Base-by-base conservation (phyloP, 345 rosid species). In the Boechera divaricarpa region DNA sequence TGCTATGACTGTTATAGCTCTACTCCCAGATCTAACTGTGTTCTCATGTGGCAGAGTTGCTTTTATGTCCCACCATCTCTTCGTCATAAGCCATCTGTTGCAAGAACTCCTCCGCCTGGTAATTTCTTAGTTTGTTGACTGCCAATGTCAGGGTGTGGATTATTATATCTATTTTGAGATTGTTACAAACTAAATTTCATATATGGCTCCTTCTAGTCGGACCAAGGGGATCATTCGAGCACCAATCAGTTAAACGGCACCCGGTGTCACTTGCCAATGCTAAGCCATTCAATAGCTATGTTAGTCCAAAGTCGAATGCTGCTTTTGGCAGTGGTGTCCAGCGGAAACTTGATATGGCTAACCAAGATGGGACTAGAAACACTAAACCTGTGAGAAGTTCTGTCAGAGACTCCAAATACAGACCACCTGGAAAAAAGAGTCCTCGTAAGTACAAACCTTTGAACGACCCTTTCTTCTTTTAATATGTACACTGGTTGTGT, bases 61-160 rank as follows among this genome's bases (percentile, higher is more conserved):
- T 89, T 81, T 63, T 92, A 91, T 82, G 86, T 91, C 77, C 97
- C 98, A 53, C 98, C 98, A 45, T 86, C 97, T 47, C 94, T 92
- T 55, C 94, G 96, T 45, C 76, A 89, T 52, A 88, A 85, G 81
- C 76, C 83, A 69, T 79, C 83, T 74, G 67, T 81, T 58, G 63
- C 77, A 15, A 82, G 97, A 65, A 90, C 96, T 6, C 93, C 97
- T 62, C 92, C 93, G 18, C 80, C 94, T 69, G 93, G 98, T 84
- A 74, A 72, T 10, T 10, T 12, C 9, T 24, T 36, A 13, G 53
- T 70, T 49, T 48, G 35, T 51, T 63, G 31, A 18, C 31, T 26
- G 51, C 39, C 31, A 31, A 11, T 69, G 6, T 32, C 42, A 9
- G 63, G 60, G 29, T 52, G 7, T 59, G 44, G 52, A 33, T 38